Percentiles rank a stretch among this genome's conserved stretches.
These are phyloP conservation scores for Tilletia indica DNA, from an alignment of 1,284 basidiomycete genomes.

Conservation along the genomic window DNA sequence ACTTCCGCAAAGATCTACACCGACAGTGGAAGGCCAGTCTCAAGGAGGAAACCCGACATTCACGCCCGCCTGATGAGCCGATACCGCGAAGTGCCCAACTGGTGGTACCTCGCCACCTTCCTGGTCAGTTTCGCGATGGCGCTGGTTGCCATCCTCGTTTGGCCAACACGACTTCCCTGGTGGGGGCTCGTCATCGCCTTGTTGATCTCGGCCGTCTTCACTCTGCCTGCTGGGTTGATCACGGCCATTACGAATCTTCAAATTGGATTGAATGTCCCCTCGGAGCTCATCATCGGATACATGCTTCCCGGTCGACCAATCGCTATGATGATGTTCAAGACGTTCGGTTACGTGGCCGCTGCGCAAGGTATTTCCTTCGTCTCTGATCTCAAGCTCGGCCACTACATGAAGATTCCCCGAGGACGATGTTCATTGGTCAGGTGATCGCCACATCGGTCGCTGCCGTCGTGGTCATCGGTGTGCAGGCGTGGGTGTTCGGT, in stretches of 20 bases:
- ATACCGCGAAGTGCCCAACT: slow-evolving; percentile 65
- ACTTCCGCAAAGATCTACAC: slow-evolving; percentile 63
- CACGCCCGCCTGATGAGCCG: slow-evolving; percentile 84
- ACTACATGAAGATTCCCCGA: slow-evolving; percentile 31
- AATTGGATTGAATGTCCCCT: slow-evolving; percentile 19
- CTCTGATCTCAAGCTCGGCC: slow-evolving; percentile 25
- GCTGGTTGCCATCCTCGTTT: slow-evolving; percentile 44
- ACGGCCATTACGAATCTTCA: slow-evolving; percentile 17
- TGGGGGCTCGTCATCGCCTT: slow-evolving; percentile 17
- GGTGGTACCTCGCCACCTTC: slow-evolving; percentile 66
- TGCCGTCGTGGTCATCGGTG: slow-evolving; percentile 76
- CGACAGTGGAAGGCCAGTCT: slow-evolving; percentile 68
- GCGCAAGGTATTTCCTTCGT: slow-evolving; percentile 21
- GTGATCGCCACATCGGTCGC: slow-evolving; percentile 63
- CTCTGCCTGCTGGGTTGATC: slow-evolving; percentile 21
- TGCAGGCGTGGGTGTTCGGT: slow-evolving; percentile 74
- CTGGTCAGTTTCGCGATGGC: slow-evolving; percentile 62
- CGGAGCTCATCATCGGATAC: slow-evolving; percentile 22
- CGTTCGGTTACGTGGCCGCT: slow-evolving; percentile 55
- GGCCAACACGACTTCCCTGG: not conserved
- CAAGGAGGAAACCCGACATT: slow-evolving; percentile 82
- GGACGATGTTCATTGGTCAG: slow-evolving; percentile 23
- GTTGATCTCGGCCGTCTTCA: slow-evolving; percentile 14
- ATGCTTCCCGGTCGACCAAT: slow-evolving; percentile 20
- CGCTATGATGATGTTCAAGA: slow-evolving; percentile 59